phyloP scores from a whole-genome alignment of 805 yeast genomes.

The Wickerhamomyces xylosicus region DNA sequence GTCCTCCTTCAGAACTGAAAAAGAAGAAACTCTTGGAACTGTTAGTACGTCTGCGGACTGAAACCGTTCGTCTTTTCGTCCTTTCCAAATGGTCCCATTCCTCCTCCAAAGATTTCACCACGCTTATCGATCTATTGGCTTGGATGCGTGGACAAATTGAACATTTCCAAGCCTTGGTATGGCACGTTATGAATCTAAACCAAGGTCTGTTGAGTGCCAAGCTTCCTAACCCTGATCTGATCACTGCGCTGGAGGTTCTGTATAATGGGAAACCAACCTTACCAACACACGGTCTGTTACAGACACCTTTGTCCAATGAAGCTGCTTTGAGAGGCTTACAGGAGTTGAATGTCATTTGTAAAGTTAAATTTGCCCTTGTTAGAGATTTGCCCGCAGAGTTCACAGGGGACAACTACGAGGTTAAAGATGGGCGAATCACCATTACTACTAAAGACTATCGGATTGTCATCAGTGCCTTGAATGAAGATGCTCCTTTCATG shows the following conservation, averaged over 20 bases:
- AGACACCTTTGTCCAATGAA: conserved; percentile 38
- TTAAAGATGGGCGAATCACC: conserved; percentile 68
- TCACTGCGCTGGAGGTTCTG: conserved; percentile 80
- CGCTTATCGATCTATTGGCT: conserved; percentile 74
- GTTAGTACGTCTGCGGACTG: conserved; percentile 67
- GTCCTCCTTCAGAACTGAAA: conserved; percentile 49
- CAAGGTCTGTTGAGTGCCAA: conserved; percentile 79
- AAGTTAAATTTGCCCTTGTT: conserved; percentile 64
- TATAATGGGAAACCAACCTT: conserved; percentile 68
- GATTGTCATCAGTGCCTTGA: conserved; percentile 69
- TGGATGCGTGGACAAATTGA: conserved; percentile 80
- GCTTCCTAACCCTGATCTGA: conserved; percentile 82
- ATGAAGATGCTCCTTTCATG: conserved; percentile 60
- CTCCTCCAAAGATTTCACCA: conserved; percentile 51
- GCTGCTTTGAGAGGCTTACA: conserved; percentile 50
- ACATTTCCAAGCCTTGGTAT: conserved; percentile 49
- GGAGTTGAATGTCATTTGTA: conserved; percentile 62
- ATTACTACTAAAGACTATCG: conserved; percentile 54
- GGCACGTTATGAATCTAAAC: conserved; percentile 59
- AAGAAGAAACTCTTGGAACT: conserved; percentile 62
- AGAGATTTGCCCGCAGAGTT: conserved; percentile 54
- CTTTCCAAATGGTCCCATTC: conserved; percentile 77
- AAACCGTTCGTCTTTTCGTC: conserved; percentile 77
- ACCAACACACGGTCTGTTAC: conserved; percentile 50
- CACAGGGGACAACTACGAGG: conserved; percentile 36